Evolutionary conservation across 805 yeast genomes (phyloP), one percentile per base, ranked within the genome.

Genomic region (Torulaspora franciscae): DNA sequence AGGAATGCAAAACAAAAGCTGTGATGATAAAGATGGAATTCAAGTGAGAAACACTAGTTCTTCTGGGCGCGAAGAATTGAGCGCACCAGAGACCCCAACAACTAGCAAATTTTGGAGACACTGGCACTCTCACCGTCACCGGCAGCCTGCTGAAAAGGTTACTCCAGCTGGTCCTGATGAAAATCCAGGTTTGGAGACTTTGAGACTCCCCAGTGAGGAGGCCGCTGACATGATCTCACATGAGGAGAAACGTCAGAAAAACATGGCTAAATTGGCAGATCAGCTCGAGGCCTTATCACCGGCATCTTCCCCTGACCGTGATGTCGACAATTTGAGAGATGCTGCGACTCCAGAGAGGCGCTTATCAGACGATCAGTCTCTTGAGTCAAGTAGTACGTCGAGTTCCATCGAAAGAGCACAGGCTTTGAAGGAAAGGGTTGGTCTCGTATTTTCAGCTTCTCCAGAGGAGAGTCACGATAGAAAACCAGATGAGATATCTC

Each of bases 331-430:
- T n/a, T 15, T 15, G 8, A 14, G 13, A 15, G 26, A 19, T 4
- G 17, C 13, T 7, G 17, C 17, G 8, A 24, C 40, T 7, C 32
- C 44, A 24, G 29, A 38, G 9, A 24, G 36, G 25, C 8, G n/a
- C 11, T 6, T 9, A 13, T 23, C 23, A 8, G 34, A 41, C 6
- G 35, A 26, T 5, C 28, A 14, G 9, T 37, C 46, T 11, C 19
- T 7, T 7, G 42, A 37, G 9, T 37, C 25, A 7, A 42, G 43
- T 32, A 54, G 54, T 32, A 42, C 46, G 22, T 40, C 57, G 23
- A 52, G 54, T 30, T 50, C 57, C 2, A 17, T 52, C 23, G 57
- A 46, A 14, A 50, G 55, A 37, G 57, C 53, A 3, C 32, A 32
- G 14, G 27, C 32, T 6, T 42, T 46, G 14, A 56, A 47, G 33